Conservation (phyloP, 495 filamentous ascomycete genomes). For the Talaromyces proteolyticus region DNA sequence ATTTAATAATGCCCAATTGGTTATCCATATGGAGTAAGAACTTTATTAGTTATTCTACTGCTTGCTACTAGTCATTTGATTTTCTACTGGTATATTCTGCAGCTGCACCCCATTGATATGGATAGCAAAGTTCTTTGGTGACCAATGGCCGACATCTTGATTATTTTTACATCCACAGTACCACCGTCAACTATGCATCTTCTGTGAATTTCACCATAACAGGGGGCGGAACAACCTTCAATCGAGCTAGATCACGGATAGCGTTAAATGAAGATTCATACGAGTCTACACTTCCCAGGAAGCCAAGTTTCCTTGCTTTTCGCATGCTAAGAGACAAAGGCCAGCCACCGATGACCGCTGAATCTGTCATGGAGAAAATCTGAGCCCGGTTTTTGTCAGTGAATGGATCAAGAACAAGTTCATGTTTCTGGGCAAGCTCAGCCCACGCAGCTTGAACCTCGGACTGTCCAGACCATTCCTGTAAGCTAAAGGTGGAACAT, state of each 20-base stretch:
- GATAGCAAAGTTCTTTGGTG: too few relatives aligned
- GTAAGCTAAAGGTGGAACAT: constrained; percentile 27
- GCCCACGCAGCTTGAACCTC: constrained; percentile 39
- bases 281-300: constrained; percentile 32
- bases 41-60: too few relatives aligned
- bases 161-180: too few relatives aligned
- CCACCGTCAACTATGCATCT: too few relatives aligned
- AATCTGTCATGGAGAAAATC: background rate
- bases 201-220: background rate
- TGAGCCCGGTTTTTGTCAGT: background rate
- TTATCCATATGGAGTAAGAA: too few relatives aligned
- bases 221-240: constrained; percentile 27
- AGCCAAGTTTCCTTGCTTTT: constrained; percentile 31
- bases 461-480: constrained; percentile 34
- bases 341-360: background rate
- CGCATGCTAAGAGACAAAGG: constrained; percentile 19
- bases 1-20: too few relatives aligned
- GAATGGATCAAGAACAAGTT: constrained; percentile 1
- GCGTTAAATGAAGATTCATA: constrained; percentile 26
- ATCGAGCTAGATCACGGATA: constrained; percentile 19
- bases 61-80: too few relatives aligned
- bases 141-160: too few relatives aligned
- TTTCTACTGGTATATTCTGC: background rate
- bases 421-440: constrained; percentile 12
- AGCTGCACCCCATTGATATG: background rate